These are phyloP conservation scores for Dichotomopilus funicola DNA, from an alignment of 2,329 filamentous ascomycete genomes.

Conservation along the genomic window DNA sequence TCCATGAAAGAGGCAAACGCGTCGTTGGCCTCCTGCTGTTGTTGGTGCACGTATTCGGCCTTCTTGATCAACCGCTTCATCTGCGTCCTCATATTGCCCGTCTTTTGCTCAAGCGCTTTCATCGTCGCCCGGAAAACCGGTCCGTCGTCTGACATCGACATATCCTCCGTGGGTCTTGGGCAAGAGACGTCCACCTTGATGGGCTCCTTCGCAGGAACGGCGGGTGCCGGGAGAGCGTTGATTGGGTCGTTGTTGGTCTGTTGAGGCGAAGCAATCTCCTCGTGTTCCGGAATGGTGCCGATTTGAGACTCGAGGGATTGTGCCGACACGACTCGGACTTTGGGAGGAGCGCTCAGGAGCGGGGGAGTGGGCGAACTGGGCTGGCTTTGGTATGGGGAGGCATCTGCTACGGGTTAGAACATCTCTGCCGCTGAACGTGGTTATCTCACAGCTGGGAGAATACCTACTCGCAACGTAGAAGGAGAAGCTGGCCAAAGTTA, in stretches of 20 bases:
- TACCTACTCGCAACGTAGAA: conserved; percentile 83
- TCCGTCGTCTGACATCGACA: conserved; percentile 80
- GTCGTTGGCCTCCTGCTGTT: conserved; percentile 80
- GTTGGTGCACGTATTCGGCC: conserved; percentile 78
- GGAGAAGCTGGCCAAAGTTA: conserved; percentile 85
- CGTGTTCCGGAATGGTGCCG: conserved; percentile 63
- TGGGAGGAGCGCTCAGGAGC: conserved; percentile 66
- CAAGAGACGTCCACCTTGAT: conserved; percentile 86
- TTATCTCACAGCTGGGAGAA: neutral
- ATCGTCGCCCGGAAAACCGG: conserved; percentile 95
- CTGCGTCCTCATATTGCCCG: conserved; percentile 81
- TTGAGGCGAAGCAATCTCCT: conserved; percentile 53
- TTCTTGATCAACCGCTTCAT: conserved; percentile 96
- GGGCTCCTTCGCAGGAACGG: conserved; percentile 35
- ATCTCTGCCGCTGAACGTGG: neutral
- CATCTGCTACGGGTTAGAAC: conserved; percentile 32
- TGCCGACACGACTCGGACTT: conserved; percentile 74
- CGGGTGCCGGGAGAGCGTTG: conserved; percentile 11
- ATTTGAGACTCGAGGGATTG: conserved; percentile 81
- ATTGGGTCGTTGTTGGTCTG: conserved; percentile 34
- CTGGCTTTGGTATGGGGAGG: conserved; percentile 41
- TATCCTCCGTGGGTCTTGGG: conserved; percentile 78
- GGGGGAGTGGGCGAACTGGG: conserved; percentile 64
- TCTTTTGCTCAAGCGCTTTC: conserved; percentile 94
- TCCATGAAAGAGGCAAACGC: conserved; percentile 77